These are phyloP conservation scores for Wickerhamiella kazuoi DNA, from an alignment of 805 yeast species.

Conservation along the genomic window DNA sequence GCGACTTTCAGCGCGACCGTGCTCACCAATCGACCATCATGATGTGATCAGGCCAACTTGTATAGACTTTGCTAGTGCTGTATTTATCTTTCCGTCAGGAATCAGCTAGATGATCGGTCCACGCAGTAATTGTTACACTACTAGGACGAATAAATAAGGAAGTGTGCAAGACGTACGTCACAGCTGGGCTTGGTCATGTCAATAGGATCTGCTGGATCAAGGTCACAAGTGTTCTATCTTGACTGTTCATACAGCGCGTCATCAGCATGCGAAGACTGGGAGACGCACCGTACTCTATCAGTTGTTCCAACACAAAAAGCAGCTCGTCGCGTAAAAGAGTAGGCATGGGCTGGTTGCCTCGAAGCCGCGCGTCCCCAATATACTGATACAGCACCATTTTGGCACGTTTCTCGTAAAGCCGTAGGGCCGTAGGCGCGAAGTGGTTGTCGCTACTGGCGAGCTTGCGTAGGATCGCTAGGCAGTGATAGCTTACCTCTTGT, in stretches of 20 bases:
- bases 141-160: no score
- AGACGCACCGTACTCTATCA: not conserved
- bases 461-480: constrained; percentile 36
- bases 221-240: not conserved
- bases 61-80: not conserved
- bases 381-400: constrained; percentile 40
- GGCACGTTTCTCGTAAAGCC: constrained; percentile 6
- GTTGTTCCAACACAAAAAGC: constrained; percentile 13
- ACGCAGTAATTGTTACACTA: no score
- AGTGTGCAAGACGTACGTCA: no score
- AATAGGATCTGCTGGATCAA: not conserved
- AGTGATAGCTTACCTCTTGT: constrained; percentile 31
- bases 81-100: not conserved
- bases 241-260: not conserved
- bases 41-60: not conserved
- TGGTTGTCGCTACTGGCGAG: constrained; percentile 17
- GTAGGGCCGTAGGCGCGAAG: constrained; percentile 3
- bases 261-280: not conserved
- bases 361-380: constrained; percentile 41
- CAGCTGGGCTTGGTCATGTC: not conserved
- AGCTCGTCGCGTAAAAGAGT: constrained; percentile 49
- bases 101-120: no score
- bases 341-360: constrained; percentile 48
- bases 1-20: constrained; percentile 76
- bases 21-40: constrained; percentile 6